These are phyloP conservation scores for Brassica cretica DNA, from an alignment of 345 rosid genomes.

Conservation along the genomic window DNA sequence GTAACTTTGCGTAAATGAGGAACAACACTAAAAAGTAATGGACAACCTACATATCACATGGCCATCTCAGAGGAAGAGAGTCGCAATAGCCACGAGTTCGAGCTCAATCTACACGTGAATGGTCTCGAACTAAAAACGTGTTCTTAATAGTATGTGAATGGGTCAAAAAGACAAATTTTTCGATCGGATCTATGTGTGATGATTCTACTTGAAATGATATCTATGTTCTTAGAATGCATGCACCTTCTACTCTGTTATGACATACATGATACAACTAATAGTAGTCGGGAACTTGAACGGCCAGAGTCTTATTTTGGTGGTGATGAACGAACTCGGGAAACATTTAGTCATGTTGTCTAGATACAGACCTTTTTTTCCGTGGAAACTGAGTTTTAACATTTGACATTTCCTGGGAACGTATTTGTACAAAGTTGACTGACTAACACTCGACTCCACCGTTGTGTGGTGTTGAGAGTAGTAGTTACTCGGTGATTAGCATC, in stretches of 20 bases:
- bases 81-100: neutral
- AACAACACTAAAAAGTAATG: neutral
- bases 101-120: neutral
- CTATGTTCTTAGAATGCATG: neutral
- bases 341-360: conserved; percentile 3
- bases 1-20: neutral
- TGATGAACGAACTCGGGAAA: neutral
- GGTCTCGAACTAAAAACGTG: neutral
- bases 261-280: neutral
- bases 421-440: conserved; percentile 33
- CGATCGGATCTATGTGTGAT: neutral
- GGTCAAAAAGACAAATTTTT: neutral
- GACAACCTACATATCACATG: neutral
- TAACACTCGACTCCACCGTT: neutral
- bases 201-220: neutral
- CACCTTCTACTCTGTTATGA: neutral
- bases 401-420: conserved; percentile 16
- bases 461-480: neutral
- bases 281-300: neutral
- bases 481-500: conserved; percentile 36
- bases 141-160: neutral
- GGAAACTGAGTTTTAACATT: conserved; percentile 27
- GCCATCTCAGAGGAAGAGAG: neutral
- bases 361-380: neutral
- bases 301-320: neutral